phyloP scores from a whole-genome alignment of 441 rosid species.

The Kokia cookei region DNA sequence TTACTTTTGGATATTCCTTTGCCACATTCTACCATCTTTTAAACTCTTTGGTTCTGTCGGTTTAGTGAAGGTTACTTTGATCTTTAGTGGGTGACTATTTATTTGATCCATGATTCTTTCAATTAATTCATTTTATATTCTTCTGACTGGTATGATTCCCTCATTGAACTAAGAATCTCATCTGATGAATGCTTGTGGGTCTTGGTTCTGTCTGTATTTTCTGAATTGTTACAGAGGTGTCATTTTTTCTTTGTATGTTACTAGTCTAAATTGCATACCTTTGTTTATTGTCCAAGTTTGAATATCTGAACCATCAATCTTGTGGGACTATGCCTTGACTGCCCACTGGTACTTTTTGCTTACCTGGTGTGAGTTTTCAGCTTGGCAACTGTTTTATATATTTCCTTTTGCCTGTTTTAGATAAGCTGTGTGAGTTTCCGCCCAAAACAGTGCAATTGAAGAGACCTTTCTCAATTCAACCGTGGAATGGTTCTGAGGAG shows the following conservation, averaged over 20 bases:
- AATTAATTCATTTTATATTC: not conserved
- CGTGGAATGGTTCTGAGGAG: slow-evolving; percentile 82
- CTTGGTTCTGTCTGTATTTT: not conserved
- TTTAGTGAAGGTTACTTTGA: not conserved
- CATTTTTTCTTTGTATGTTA: not conserved
- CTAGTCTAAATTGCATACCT: not conserved
- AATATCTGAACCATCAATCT: not conserved
- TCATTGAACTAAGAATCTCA: not conserved
- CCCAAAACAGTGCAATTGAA: slow-evolving; percentile 62
- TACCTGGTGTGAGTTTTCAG: not conserved
- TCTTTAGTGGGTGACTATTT: not conserved
- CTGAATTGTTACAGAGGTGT: not conserved
- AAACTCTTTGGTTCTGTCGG: not conserved
- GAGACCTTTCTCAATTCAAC: slow-evolving; percentile 74
- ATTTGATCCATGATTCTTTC: not conserved
- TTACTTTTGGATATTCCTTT: not conserved
- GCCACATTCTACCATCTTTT: not conserved
- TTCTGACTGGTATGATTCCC: not conserved
- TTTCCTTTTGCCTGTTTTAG: slow-evolving; percentile 31
- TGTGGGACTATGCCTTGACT: too few relatives aligned
- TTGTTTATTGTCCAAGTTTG: not conserved
- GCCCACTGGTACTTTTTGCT: not conserved
- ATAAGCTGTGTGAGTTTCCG: slow-evolving; percentile 69
- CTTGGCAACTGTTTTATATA: slow-evolving; percentile 20
- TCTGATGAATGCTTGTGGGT: not conserved